Evolutionary conservation across 257 asterid genomes (phyloP).

Genomic region (Jaltomata sinuosa): DNA sequence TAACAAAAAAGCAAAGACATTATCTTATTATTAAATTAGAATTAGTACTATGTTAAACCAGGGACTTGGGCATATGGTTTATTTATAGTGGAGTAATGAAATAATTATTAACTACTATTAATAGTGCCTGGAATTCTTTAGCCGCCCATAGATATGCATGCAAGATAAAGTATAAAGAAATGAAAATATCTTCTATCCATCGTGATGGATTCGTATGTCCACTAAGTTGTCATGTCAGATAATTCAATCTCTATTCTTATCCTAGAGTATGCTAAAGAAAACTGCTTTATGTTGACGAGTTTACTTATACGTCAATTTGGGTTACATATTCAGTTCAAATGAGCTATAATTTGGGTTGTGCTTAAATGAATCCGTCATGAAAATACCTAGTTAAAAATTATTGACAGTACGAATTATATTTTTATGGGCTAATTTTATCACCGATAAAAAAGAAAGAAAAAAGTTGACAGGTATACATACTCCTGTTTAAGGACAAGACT

Average conservation of each 20-base stretch:
- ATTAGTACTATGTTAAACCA: background rate
- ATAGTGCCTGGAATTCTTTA: background rate
- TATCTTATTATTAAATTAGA: background rate
- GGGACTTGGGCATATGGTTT: background rate
- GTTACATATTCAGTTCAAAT: no score
- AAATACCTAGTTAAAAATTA: background rate
- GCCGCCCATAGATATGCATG: background rate
- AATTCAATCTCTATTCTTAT: background rate
- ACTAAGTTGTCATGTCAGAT: background rate
- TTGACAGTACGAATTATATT: background rate
- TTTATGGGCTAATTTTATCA: background rate
- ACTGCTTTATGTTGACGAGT: no score
- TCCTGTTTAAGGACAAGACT: background rate
- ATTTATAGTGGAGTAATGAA: background rate
- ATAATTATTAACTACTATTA: background rate
- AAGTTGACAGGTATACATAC: background rate
- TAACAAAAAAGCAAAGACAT: background rate
- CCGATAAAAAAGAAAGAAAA: fast-evolving
- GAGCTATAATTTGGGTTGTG: no score
- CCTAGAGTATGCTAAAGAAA: background rate
- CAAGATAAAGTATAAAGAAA: background rate
- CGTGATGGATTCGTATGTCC: background rate
- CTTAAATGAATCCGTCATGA: background rate
- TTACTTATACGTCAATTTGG: no score
- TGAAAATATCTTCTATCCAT: background rate